Evolutionary conservation across 179 eudicot species (phyloP).

Genomic region (Beta macrorhiza): DNA sequence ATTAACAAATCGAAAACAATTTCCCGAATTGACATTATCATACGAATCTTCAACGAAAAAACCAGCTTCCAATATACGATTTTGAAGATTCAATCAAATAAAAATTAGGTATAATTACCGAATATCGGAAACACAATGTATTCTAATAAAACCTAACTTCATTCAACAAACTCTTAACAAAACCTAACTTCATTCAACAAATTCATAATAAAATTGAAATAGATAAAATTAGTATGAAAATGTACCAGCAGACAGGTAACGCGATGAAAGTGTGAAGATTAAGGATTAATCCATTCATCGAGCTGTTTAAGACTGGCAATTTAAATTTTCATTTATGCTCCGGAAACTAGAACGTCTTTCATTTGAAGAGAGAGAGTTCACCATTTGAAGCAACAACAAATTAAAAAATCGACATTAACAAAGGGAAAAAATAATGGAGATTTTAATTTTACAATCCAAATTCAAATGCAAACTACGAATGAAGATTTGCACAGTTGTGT

Average conservation of each 20-base stretch:
- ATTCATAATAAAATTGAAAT: background rate
- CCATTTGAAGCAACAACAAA: slow-evolving; percentile 57
- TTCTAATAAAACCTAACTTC: background rate
- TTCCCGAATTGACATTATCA: too few species aligned
- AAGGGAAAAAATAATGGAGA: background rate
- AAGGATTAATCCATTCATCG: slow-evolving; percentile 23
- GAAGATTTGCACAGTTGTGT: slow-evolving; percentile 7
- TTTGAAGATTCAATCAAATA: too few species aligned
- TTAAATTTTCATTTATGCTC: slow-evolving; percentile 31
- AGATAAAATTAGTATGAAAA: background rate
- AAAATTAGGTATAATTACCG: too few species aligned
- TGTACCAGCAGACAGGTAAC: slow-evolving; percentile 68
- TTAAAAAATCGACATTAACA: background rate
- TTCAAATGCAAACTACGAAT: slow-evolving; percentile 14
- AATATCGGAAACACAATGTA: too few species aligned
- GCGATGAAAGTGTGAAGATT: slow-evolving; percentile 26
- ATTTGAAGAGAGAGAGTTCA: slow-evolving; percentile 42
- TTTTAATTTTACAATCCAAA: background rate
- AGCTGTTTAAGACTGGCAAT: slow-evolving; percentile 53
- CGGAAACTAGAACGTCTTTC: slow-evolving; percentile 48
- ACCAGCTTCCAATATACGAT: too few species aligned
- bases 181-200: background rate
- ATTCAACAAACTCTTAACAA: background rate
- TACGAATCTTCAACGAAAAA: too few species aligned
- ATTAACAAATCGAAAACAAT: too few species aligned